A percentile compares a stretch with the other conserved stretches of the same genome.
Conservation (phyloP, 2,329 filamentous ascomycete genomes). For the Akanthomyces dipterigenus region DNA sequence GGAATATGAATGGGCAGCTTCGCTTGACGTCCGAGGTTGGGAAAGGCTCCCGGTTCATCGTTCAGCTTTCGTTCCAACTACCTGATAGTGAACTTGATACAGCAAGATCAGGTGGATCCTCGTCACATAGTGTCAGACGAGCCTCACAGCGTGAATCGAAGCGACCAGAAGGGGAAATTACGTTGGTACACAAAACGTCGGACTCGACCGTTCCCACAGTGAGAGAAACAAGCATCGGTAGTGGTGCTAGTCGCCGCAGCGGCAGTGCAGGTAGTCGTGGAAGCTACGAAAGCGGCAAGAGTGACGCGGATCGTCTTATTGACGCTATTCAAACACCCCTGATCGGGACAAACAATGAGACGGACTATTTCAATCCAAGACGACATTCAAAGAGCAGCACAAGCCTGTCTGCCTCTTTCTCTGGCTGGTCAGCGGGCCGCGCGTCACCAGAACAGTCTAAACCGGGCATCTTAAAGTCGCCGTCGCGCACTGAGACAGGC, state of each 20-base stretch:
- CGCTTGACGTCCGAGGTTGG: conserved; percentile 77
- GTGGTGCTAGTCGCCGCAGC: conserved; percentile 25
- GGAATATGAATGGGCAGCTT: conserved; percentile 87
- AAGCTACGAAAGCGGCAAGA: conserved; percentile 43
- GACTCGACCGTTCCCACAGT: neutral
- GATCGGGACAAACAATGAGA: conserved; percentile 30
- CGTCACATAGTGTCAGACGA: neutral
- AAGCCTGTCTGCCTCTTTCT: conserved; percentile 1
- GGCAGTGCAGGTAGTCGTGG: conserved; percentile 33
- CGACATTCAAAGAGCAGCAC: conserved; percentile 15
- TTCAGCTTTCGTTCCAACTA: conserved; percentile 69
- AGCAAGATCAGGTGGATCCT: neutral
- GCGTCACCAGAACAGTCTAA: neutral
- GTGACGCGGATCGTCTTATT: conserved; percentile 64
- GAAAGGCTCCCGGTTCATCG: conserved; percentile 74
- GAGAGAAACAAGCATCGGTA: conserved; percentile 7
- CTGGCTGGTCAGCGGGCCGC: neutral
- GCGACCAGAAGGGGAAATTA: conserved; percentile 46
- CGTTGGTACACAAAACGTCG: conserved; percentile 48
- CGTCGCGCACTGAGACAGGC: neutral
- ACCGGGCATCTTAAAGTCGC: neutral
- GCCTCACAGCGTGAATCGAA: conserved; percentile 18
- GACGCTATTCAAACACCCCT: conserved; percentile 62
- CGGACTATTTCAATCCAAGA: conserved; percentile 22
- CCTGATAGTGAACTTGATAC: conserved; percentile 31